Conservation (phyloP, 1,284 basidiomycete genomes). For the Cerrena zonata region DNA sequence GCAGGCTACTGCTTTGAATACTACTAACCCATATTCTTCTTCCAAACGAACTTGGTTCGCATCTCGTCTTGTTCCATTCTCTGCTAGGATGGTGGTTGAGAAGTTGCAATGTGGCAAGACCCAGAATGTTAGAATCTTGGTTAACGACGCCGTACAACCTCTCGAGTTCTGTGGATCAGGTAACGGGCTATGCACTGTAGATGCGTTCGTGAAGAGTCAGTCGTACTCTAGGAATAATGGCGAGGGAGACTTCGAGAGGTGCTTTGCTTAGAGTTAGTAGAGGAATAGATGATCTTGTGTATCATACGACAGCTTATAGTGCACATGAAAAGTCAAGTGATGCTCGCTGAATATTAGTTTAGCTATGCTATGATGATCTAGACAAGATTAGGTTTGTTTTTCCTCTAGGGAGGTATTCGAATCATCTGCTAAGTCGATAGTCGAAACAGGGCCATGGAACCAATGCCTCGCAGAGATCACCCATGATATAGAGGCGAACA, state of each 20-base stretch:
- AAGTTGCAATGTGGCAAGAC: conserved; percentile 39
- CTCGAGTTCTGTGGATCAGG: conserved; percentile 54
- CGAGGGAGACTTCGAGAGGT: conserved; percentile 61
- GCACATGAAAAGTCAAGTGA: no score
- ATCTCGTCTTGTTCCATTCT: conserved; percentile 61
- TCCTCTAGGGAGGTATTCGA: no score
- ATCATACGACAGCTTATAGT: no score
- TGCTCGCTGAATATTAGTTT: no score
- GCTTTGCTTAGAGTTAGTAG: no score
- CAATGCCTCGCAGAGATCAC: conserved; percentile 60
- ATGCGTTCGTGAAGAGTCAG: conserved; percentile 70
- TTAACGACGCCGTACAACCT: conserved; percentile 63
- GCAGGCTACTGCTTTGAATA: conserved; percentile 35
- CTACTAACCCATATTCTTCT: conserved; percentile 35
- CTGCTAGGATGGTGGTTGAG: conserved; percentile 59
- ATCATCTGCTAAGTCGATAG: no score
- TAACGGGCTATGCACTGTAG: conserved; percentile 58
- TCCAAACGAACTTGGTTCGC: conserved; percentile 48
- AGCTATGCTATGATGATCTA: no score
- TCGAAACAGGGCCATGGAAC: conserved; percentile 55
- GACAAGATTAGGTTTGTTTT: no score
- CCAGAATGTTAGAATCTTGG: conserved; percentile 31
- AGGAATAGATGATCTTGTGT: no score
- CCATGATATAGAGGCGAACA: conserved; percentile 62
- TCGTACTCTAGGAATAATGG: conserved; percentile 58